These are phyloP conservation scores for Pelargonium exstipulatum DNA, from an alignment of 441 rosid species.

Conservation along the genomic window DNA sequence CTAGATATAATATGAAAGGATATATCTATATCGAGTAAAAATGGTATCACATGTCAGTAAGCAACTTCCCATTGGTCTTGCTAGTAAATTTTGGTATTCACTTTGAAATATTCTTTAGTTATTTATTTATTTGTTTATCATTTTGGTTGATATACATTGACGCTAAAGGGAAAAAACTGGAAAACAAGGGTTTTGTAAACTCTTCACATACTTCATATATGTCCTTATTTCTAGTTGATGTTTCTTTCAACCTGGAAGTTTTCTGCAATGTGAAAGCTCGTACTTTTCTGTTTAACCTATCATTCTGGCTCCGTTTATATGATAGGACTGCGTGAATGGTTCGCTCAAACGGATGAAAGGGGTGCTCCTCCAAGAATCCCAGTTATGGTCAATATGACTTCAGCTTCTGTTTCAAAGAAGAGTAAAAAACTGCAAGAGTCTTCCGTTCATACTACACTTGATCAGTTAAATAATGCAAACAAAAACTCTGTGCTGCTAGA, in stretches of 20 bases:
- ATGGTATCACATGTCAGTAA: neutral
- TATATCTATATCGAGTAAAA: neutral
- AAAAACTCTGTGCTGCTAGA: slow-evolving; percentile 75
- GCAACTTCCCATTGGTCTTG: neutral
- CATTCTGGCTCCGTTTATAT: slow-evolving; percentile 17
- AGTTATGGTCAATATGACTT: slow-evolving; percentile 94
- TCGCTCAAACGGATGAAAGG: slow-evolving; percentile 92
- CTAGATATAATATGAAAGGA: neutral
- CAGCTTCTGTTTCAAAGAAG: slow-evolving; percentile 56
- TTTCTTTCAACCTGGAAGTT: slow-evolving; percentile 6
- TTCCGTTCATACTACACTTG: slow-evolving; percentile 44
- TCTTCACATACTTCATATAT: neutral
- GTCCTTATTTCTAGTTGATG: neutral
- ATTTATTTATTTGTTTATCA: neutral
- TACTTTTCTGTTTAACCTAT: slow-evolving; percentile 17
- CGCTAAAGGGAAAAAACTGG: neutral
- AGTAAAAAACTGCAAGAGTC: slow-evolving; percentile 43
- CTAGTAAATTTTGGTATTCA: neutral
- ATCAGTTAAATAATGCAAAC: slow-evolving; percentile 57
- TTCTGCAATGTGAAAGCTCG: neutral
- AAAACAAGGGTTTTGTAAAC: neutral
- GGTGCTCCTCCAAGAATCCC: slow-evolving; percentile 91
- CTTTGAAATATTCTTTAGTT: neutral
- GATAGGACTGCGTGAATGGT: slow-evolving; percentile 94
- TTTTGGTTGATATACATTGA: neutral